phyloP scores from a whole-genome alignment of 164 flowering plant genomes.

The Vitis labrusca region DNA sequence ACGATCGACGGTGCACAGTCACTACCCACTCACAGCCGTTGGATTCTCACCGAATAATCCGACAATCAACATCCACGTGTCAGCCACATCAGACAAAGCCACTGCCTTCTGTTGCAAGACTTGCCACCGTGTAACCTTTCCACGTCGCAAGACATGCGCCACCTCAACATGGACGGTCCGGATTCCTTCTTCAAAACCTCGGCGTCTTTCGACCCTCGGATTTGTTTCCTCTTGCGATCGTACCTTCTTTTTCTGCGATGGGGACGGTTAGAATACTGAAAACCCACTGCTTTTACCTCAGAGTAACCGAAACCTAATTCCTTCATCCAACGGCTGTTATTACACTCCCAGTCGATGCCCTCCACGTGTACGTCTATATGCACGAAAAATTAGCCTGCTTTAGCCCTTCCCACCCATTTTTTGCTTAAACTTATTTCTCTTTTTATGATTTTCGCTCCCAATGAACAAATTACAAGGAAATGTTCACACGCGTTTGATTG shows the following conservation, averaged over 20 bases:
- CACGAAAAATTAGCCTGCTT: no score
- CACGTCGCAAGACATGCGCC: neutral
- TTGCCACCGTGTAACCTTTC: conserved; percentile 6
- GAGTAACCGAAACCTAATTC: conserved; percentile 12
- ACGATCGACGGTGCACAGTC: conserved; percentile 18
- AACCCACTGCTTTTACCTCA: neutral
- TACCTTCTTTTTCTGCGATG: neutral
- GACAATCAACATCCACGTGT: conserved; percentile 18
- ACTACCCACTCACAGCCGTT: conserved; percentile 10
- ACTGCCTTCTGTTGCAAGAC: neutral
- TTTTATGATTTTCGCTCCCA: no score
- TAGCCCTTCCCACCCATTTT: no score
- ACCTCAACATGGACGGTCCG: neutral
- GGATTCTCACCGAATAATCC: conserved; percentile 6
- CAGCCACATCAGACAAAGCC: conserved; percentile 25
- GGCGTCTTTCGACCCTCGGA: neutral
- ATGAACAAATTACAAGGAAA: no score
- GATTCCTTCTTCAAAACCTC: neutral
- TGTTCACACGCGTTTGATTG: no score
- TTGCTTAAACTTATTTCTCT: no score
- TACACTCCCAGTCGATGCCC: neutral
- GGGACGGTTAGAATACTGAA: conserved; percentile 3
- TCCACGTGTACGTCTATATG: conserved; percentile 15
- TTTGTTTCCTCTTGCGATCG: neutral
- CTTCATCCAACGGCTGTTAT: conserved; percentile 10